These are phyloP conservation scores for Rhodocollybia butyracea DNA, from an alignment of 768 basidiomycete genomes.

Conservation along the genomic window DNA sequence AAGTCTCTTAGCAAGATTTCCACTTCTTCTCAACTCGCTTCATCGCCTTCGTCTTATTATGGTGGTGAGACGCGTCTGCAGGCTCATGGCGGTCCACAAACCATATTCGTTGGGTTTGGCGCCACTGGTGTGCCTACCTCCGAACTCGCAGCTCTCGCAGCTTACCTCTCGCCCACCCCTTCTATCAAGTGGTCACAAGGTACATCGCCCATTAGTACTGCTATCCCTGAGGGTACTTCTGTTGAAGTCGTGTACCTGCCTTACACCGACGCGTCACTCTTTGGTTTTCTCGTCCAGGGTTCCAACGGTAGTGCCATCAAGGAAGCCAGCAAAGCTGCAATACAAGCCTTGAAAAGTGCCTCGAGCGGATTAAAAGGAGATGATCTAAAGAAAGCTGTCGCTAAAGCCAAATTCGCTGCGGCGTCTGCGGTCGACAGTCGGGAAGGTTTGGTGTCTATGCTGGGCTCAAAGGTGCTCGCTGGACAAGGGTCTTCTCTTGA, in stretches of 20 bases:
- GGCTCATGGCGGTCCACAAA: slow-evolving; percentile 59
- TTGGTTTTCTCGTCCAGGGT: slow-evolving; percentile 80
- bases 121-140: slow-evolving; percentile 54
- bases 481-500: slow-evolving; percentile 55
- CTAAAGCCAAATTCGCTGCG: slow-evolving; percentile 85
- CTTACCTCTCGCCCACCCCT: slow-evolving; percentile 74
- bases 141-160: slow-evolving; percentile 75
- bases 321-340: slow-evolving; percentile 66
- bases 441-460: slow-evolving; percentile 56
- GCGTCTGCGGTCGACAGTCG: slow-evolving; percentile 69
- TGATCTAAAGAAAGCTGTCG: slow-evolving; percentile 75
- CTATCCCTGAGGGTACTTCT: slow-evolving; percentile 52
- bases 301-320: slow-evolving; percentile 58
- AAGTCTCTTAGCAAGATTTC: slow-evolving; percentile 53
- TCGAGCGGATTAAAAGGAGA: slow-evolving; percentile 61
- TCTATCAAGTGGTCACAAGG: slow-evolving; percentile 88
- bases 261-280: slow-evolving; percentile 89
- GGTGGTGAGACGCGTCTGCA: slow-evolving; percentile 87
- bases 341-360: slow-evolving; percentile 63
- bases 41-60: slow-evolving; percentile 46
- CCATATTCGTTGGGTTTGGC: slow-evolving; percentile 88
- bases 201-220: slow-evolving; percentile 61
- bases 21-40: slow-evolving; percentile 31
- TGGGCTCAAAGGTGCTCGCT: slow-evolving; percentile 68
- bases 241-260: slow-evolving; percentile 77